Conservation (phyloP, 176 grass and related monocot genomes). For the Pharus latifolius region DNA sequence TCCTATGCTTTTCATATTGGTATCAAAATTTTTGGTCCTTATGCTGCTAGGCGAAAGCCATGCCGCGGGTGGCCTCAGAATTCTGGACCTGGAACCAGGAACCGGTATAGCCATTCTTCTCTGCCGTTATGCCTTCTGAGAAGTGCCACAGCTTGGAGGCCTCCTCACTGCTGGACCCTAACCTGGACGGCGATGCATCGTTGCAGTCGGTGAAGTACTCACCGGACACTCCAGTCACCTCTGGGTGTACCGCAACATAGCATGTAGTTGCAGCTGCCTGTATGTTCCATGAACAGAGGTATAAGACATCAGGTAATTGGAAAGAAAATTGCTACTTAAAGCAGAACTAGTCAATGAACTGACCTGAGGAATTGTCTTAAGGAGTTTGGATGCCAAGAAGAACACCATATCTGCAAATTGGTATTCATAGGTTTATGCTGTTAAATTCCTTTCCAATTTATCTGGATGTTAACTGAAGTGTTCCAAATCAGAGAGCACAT, state of each 20-base stretch:
- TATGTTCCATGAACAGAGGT: too few relatives aligned
- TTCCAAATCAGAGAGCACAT: not conserved
- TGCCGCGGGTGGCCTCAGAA: constrained; percentile 12
- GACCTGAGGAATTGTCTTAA: constrained; percentile 91
- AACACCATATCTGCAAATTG: constrained; percentile 73
- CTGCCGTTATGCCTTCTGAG: constrained; percentile 40
- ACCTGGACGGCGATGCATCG: constrained; percentile 61
- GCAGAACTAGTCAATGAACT: not conserved
- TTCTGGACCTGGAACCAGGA: constrained; percentile 34
- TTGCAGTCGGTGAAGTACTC: constrained; percentile 97
- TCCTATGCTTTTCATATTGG: not conserved
- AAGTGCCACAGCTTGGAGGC: constrained; percentile 64
- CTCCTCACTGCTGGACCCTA: constrained; percentile 45
- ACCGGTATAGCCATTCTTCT: constrained; percentile 3
- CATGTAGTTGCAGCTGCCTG: constrained; percentile 82
- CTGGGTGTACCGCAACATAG: constrained; percentile 73
- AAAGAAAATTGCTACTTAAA: not conserved
- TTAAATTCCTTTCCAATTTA: not conserved
- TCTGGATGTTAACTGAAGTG: not conserved
- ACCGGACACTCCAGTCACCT: constrained; percentile 48
- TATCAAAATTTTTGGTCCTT: constrained; percentile 22
- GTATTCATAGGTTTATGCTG: not conserved
- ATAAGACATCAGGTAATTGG: not conserved
- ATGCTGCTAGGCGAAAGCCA: constrained; percentile 20
- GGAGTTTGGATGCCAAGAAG: constrained; percentile 84